Evolutionary conservation across 169 alveolate genomes (phyloP).

Genomic region (Eimeria tenella): DNA sequence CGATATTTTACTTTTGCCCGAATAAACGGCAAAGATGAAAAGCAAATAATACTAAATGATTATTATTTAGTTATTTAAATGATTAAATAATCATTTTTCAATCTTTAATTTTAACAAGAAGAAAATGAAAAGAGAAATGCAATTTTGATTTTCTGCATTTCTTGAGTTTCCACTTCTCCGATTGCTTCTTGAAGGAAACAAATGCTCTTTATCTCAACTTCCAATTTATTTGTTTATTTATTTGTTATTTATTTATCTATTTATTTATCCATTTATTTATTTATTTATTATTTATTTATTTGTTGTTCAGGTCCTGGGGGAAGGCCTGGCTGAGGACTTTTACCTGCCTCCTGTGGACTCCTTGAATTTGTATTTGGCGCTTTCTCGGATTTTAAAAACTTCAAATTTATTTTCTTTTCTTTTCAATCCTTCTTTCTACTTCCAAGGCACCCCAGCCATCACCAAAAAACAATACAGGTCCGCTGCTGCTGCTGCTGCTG

Average conservation of each 20-base stretch:
- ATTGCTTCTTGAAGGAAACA: not conserved
- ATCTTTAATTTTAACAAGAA: not conserved
- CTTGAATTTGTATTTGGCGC: not conserved
- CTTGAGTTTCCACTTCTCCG: too few relatives aligned
- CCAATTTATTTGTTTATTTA: not conserved
- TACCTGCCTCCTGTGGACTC: conserved; percentile 81
- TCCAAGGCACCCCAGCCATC: conserved; percentile 86
- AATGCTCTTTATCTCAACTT: not conserved
- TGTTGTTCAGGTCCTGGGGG: conserved; percentile 46
- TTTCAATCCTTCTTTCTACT: conserved; percentile 84
- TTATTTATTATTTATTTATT: not conserved
- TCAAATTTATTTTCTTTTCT: conserved; percentile 10
- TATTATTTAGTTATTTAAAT: not conserved
- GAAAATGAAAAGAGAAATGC: not conserved
- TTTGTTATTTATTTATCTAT: not conserved
- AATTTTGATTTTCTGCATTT: too few relatives aligned
- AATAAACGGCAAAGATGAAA: too few relatives aligned
- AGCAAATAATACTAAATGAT: too few relatives aligned
- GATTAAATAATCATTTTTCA: not conserved
- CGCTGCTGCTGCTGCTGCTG: too few relatives aligned
- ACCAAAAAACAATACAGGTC: conserved; percentile 89
- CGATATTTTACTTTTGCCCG: too few relatives aligned
- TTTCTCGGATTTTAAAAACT: not conserved
- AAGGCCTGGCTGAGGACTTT: conserved; percentile 81
- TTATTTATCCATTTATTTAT: not conserved